Conservation (phyloP, 768 basidiomycete species). For the Trametes sanguinea region DNA sequence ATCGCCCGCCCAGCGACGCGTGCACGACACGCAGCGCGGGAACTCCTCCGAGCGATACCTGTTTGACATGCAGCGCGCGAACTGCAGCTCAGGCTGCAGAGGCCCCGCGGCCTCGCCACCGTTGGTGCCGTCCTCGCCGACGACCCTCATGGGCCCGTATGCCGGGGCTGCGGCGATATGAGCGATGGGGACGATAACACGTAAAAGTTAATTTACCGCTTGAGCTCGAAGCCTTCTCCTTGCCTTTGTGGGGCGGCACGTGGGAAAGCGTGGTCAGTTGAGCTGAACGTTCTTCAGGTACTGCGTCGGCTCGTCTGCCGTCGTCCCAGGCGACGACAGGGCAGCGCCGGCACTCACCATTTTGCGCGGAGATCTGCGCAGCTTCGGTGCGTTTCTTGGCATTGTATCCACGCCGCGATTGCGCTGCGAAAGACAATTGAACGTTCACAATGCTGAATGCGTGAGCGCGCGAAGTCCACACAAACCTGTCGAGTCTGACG, state of each 20-base stretch:
- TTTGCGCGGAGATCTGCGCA: constrained; percentile 63
- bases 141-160: constrained; percentile 32
- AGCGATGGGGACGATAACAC: constrained; percentile 28
- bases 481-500: constrained; percentile 37
- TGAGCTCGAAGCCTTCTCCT: constrained; percentile 40
- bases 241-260: constrained; percentile 42
- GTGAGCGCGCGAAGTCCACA: not conserved
- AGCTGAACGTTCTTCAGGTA: constrained; percentile 7
- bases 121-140: constrained; percentile 33
- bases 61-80: constrained; percentile 83
- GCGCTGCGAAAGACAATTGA: constrained; percentile 11
- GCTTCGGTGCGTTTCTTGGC: constrained; percentile 74
- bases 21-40: constrained; percentile 82
- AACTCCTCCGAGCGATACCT: constrained; percentile 72
- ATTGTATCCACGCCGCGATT: constrained; percentile 68
- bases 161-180: constrained; percentile 17
- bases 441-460: too few relatives aligned
- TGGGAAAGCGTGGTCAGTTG: constrained; percentile 42
- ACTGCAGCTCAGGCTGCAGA: constrained; percentile 68
- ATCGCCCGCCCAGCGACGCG: constrained; percentile 84
- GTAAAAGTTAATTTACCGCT: constrained; percentile 22
- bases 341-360: constrained; percentile 45
- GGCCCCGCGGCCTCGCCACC: constrained; percentile 34
- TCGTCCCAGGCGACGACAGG: not conserved
- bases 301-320: constrained; percentile 12